phyloP scores from a whole-genome alignment of 1,284 basidiomycete species.

The Fomitopsis betulina region DNA sequence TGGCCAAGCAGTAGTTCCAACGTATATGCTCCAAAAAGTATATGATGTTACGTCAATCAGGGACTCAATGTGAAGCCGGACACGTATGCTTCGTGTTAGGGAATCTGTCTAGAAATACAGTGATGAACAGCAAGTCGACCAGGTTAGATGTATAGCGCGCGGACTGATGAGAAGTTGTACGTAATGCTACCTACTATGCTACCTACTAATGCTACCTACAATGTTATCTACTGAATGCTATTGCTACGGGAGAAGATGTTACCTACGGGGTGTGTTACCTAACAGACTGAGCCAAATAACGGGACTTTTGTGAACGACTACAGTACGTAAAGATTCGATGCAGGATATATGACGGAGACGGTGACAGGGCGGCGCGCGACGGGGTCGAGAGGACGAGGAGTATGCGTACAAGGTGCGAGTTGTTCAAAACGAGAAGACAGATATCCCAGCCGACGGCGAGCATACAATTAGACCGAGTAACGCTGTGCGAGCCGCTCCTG shows the following conservation, averaged over 20 bases:
- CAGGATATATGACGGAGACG: conserved; percentile 14
- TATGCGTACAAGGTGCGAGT: not conserved
- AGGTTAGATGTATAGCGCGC: not conserved
- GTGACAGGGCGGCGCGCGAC: conserved; percentile 14
- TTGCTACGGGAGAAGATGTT: conserved; percentile 30
- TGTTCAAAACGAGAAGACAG: not conserved
- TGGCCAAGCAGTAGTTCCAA: too few species aligned
- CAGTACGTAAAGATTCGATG: conserved; percentile 24
- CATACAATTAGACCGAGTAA: conserved; percentile 58
- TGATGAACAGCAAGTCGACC: not conserved
- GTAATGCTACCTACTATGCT: conserved; percentile 1
- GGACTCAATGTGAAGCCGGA: not conserved
- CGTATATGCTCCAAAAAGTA: too few species aligned
- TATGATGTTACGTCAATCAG: not conserved
- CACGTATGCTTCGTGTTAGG: not conserved
- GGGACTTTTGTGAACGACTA: conserved; percentile 20
- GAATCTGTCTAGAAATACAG: conserved; percentile 1
- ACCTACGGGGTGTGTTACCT: conserved; percentile 28
- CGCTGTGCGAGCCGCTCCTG: conserved; percentile 72
- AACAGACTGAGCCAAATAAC: conserved; percentile 8
- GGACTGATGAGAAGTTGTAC: not conserved
- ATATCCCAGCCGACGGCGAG: not conserved
- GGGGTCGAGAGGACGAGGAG: conserved; percentile 5
- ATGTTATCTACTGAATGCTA: conserved; percentile 3
- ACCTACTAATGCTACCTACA: conserved; percentile 1